Evolutionary conservation across 2,329 filamentous ascomycete genomes (phyloP).

Genomic region (Paecilomyces variotii): DNA sequence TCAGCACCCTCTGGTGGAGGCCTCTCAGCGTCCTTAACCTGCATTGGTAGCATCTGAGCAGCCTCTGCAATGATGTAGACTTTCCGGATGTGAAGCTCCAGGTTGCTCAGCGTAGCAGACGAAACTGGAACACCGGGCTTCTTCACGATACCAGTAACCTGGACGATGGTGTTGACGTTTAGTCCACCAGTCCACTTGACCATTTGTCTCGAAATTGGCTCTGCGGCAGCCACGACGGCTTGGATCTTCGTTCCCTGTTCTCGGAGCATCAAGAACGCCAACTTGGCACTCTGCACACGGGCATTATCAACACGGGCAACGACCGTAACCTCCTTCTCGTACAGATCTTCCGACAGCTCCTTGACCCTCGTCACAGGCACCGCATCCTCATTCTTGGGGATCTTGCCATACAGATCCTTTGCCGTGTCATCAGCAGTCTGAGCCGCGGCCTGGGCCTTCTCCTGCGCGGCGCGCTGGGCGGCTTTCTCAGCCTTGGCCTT

Average conservation of each 20-base stretch:
- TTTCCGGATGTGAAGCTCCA: conserved; percentile 83
- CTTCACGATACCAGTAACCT: conserved; percentile 71
- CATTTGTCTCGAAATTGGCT: conserved; percentile 71
- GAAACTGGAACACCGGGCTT: conserved; percentile 82
- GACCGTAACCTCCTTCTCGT: conserved; percentile 65
- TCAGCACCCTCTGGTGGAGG: conserved; percentile 35
- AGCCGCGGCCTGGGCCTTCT: conserved; percentile 60
- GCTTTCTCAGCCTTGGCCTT: conserved; percentile 83
- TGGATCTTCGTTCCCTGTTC: conserved; percentile 74
- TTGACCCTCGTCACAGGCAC: conserved; percentile 54
- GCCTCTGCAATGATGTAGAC: conserved; percentile 67
- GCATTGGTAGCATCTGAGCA: conserved; percentile 53
- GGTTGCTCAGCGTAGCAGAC: conserved; percentile 68
- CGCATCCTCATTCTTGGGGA: conserved; percentile 51
- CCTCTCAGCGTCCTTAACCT: conserved; percentile 46
- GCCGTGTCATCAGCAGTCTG: conserved; percentile 52
- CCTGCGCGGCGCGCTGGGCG: conserved; percentile 60
- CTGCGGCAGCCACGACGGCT: conserved; percentile 62
- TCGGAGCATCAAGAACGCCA: conserved; percentile 81
- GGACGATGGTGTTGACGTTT: conserved; percentile 71
- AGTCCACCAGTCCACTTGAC: conserved; percentile 79
- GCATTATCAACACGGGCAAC: conserved; percentile 81
- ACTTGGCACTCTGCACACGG: conserved; percentile 80
- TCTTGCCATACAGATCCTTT: conserved; percentile 72
- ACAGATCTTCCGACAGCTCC: conserved; percentile 49